A percentile compares a stretch with the other conserved stretches of the same genome.
Conservation (phyloP, 768 basidiomycete species). For the Russula olivacea region DNA sequence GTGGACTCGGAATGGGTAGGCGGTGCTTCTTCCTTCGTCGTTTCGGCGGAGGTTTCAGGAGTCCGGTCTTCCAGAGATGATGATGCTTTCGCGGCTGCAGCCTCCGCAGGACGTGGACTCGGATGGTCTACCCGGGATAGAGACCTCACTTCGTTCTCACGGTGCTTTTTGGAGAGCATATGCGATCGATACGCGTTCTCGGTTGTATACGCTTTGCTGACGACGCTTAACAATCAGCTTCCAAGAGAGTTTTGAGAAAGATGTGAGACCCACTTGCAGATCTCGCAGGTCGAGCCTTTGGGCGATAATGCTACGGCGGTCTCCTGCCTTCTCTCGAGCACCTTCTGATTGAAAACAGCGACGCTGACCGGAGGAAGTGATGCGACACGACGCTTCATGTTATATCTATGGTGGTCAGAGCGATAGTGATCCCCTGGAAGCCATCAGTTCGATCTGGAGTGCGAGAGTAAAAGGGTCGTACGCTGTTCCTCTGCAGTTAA, state of each 20-base stretch:
- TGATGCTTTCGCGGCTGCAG: slow-evolving; percentile 1
- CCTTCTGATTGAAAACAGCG: slow-evolving; percentile 79
- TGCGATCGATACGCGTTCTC: slow-evolving; percentile 89
- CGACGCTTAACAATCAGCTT: background rate
- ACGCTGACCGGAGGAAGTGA: slow-evolving; percentile 79
- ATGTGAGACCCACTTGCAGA: slow-evolving; percentile 51
- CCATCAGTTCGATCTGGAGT: slow-evolving; percentile 1
- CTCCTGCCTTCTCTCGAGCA: slow-evolving; percentile 70
- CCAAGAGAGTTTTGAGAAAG: background rate
- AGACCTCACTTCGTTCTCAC: slow-evolving; percentile 60
- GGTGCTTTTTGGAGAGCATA: slow-evolving; percentile 83
- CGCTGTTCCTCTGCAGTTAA: slow-evolving; percentile 76
- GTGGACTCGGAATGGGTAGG: background rate
- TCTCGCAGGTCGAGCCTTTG: slow-evolving; percentile 58
- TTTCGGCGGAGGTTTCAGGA: background rate
- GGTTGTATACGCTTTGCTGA: slow-evolving; percentile 82
- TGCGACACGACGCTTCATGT: slow-evolving; percentile 95
- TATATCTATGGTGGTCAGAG: slow-evolving; percentile 95
- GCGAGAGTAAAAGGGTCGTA: slow-evolving; percentile 34
- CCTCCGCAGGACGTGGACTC: slow-evolving; percentile 9
- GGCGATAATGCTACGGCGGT: slow-evolving; percentile 61
- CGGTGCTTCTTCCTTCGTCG: background rate
- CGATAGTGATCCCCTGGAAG: slow-evolving; percentile 75
- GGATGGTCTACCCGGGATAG: slow-evolving; percentile 27
- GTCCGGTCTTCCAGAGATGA: slow-evolving; percentile 7